Conservation (phyloP, 805 yeast genomes). For the Starmerella vitae region DNA sequence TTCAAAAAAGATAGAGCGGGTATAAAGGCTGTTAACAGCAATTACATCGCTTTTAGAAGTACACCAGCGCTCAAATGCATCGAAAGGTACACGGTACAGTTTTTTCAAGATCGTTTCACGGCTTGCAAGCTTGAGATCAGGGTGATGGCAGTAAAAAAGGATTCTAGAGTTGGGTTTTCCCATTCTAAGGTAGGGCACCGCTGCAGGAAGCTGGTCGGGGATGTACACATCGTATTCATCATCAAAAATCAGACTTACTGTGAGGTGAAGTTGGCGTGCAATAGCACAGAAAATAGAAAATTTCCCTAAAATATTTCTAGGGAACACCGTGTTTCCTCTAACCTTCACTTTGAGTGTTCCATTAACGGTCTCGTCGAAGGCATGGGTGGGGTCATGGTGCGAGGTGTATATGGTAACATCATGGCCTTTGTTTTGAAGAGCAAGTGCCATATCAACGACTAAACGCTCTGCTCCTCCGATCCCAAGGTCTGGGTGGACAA, state of each 20-base stretch:
- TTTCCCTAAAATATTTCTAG: conserved; percentile 51
- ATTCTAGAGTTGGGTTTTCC: conserved; percentile 33
- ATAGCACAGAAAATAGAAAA: conserved; percentile 74
- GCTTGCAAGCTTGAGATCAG: conserved; percentile 66
- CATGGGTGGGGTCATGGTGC: conserved; percentile 74
- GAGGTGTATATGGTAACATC: conserved; percentile 66
- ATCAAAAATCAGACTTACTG: conserved; percentile 31
- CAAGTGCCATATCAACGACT: conserved; percentile 91
- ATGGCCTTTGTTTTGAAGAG: conserved; percentile 55
- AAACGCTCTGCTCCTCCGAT: conserved; percentile 96
- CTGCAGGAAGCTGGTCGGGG: conserved; percentile 78
- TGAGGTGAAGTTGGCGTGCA: conserved; percentile 62
- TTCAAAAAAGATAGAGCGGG: conserved; percentile 50
- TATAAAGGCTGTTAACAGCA: conserved; percentile 80
- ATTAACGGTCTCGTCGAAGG: conserved; percentile 75
- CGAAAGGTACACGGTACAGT: conserved; percentile 71
- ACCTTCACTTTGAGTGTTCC: conserved; percentile 51
- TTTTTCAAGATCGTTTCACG: conserved; percentile 42
- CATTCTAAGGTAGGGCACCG: conserved; percentile 54
- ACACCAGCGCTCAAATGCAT: conserved; percentile 66
- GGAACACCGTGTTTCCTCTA: conserved; percentile 65
- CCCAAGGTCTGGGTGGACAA: conserved; percentile 91
- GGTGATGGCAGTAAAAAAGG: conserved; percentile 90
- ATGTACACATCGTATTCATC: conserved; percentile 53
- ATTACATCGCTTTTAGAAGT: conserved; percentile 63